Percentiles rank a stretch among this genome's conserved stretches.
phyloP scores from a whole-genome alignment of 192 early-diverging fungal genomes.

The Gaertneriomyces sp. region DNA sequence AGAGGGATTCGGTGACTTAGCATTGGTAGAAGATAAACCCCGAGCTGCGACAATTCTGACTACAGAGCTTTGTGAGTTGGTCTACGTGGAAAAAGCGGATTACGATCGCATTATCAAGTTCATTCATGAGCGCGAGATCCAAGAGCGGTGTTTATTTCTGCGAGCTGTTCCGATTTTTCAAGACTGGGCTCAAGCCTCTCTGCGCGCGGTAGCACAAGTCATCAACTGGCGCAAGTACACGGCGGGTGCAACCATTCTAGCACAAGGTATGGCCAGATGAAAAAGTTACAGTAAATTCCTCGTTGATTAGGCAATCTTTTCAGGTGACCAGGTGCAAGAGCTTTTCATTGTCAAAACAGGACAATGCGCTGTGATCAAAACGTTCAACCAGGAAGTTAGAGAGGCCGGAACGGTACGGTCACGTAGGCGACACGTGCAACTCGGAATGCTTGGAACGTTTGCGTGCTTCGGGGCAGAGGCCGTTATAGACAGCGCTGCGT shows the following conservation, averaged over 20 bases:
- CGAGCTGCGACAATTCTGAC: slow-evolving; percentile 45
- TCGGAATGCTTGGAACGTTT: slow-evolving; percentile 18
- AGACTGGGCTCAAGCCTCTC: slow-evolving; percentile 14
- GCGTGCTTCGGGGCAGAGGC: slow-evolving; percentile 43
- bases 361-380: slow-evolving; percentile 14
- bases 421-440: slow-evolving; percentile 2
- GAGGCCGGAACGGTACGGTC: background rate
- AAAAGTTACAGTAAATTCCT: background rate
- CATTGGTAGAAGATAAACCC: slow-evolving; percentile 40
- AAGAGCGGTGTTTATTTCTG: slow-evolving; percentile 38
- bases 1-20: slow-evolving; percentile 49
- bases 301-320: background rate
- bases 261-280: slow-evolving; percentile 10
- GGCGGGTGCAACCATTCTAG: slow-evolving; percentile 20
- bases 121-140: slow-evolving; percentile 39
- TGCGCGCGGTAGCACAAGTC: slow-evolving; percentile 28
- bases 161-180: slow-evolving; percentile 33
- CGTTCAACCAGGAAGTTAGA: background rate
- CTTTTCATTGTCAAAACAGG: slow-evolving; percentile 35
- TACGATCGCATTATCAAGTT: slow-evolving; percentile 36
- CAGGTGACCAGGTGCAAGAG: slow-evolving; percentile 9
- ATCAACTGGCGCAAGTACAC: slow-evolving; percentile 22
- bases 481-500: slow-evolving; percentile 3
- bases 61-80: slow-evolving; percentile 28
- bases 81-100: slow-evolving; percentile 39